Evolutionary conservation across 1,139 yeast genomes (phyloP).

Genomic region (Pichia sp.): DNA sequence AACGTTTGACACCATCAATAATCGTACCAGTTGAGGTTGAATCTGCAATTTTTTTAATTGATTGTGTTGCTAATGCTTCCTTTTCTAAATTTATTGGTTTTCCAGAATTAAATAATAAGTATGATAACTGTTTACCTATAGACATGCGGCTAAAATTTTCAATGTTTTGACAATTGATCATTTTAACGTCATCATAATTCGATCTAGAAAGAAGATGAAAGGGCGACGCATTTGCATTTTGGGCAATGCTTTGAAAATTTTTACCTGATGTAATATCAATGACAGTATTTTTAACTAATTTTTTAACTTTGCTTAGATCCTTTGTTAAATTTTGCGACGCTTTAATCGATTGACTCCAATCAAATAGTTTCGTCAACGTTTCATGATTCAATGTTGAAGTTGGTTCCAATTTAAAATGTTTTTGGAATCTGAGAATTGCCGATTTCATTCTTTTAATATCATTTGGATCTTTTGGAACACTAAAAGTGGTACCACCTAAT

Average conservation of each 20-base stretch:
- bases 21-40: neutral
- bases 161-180: conserved; percentile 24
- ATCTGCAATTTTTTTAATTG: conserved; percentile 5
- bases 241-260: conserved; percentile 24
- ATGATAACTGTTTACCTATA: conserved; percentile 27
- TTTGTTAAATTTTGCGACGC: conserved; percentile 27
- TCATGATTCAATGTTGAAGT: conserved; percentile 21
- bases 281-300: conserved; percentile 30
- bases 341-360: conserved; percentile 20
- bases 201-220: conserved; percentile 13
- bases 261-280: conserved; percentile 30
- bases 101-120: conserved; percentile 27
- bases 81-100: conserved; percentile 16
- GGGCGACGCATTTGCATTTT: conserved; percentile 22
- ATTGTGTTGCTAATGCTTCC: conserved; percentile 2
- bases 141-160: conserved; percentile 23
- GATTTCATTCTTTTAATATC: conserved; percentile 62
- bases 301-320: conserved; percentile 30
- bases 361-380: conserved; percentile 23
- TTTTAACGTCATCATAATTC: conserved; percentile 16
- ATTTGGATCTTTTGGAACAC: conserved; percentile 81
- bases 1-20: conserved; percentile 4
- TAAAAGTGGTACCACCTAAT: conserved; percentile 55
- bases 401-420: conserved; percentile 34
- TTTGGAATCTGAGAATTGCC: conserved; percentile 63